Conservation (phyloP, 78 protist genomes). For the Guillardia theta region DNA sequence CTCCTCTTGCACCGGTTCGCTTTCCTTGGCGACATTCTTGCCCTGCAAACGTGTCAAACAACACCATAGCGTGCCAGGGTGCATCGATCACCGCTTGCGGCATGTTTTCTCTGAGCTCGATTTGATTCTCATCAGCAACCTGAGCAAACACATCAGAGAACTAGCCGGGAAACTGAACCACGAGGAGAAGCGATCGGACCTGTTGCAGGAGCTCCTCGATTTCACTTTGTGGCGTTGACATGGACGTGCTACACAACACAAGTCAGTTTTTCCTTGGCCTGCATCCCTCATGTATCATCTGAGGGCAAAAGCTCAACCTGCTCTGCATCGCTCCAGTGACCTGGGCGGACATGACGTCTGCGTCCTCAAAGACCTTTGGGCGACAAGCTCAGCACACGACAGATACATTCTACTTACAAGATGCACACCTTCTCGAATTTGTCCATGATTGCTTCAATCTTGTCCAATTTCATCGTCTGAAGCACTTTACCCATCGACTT, state of each 20-base stretch:
- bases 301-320: not conserved
- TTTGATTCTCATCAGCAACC: not conserved
- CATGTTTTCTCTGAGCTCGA: not conserved
- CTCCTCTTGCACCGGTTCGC: not conserved
- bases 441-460: not conserved
- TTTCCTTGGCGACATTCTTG: not conserved
- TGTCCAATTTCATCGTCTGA: not conserved
- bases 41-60: not conserved
- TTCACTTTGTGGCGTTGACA: not conserved
- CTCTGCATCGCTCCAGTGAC: not conserved
- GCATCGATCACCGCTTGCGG: not conserved
- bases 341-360: not conserved
- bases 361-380: not conserved
- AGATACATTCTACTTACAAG: too few relatives aligned
- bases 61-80: not conserved
- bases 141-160: not conserved
- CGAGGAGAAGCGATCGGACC: not conserved
- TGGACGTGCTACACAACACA: not conserved
- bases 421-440: not conserved
- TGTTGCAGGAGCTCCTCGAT: not conserved
- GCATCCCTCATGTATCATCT: not conserved
- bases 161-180: not conserved
- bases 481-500: slow-evolving; percentile 4
- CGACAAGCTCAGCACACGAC: not conserved
- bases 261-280: too few relatives aligned